Percentiles rank a stretch among this genome's conserved stretches.
Evolutionary conservation across 2,329 filamentous ascomycete genomes (phyloP).

Genomic region (Escovopsis sp.): DNA sequence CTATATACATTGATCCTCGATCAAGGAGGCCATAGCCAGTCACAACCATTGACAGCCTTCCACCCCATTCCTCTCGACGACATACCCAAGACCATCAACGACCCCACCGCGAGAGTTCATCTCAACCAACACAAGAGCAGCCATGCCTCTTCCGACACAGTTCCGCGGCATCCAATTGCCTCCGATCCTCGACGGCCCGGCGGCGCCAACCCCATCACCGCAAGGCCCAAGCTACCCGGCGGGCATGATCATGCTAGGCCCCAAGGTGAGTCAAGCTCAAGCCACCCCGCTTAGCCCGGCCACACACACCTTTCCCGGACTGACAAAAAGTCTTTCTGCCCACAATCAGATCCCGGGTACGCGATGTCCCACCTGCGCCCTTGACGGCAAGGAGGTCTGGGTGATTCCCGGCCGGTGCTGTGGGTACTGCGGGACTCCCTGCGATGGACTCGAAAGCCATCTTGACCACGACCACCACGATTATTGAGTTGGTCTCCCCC

Average conservation of each 20-base stretch:
- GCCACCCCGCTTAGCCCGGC: too few relatives aligned
- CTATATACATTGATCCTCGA: too few relatives aligned
- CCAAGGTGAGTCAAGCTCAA: constrained; percentile 5
- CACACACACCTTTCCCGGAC: background rate
- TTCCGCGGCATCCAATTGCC: constrained; percentile 1
- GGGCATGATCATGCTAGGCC: constrained; percentile 5
- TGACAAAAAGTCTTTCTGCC: too few relatives aligned
- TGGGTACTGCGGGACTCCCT: constrained; percentile 34
- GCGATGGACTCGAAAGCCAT: constrained; percentile 10
- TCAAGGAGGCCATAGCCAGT: too few relatives aligned
- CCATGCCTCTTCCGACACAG: constrained; percentile 3
- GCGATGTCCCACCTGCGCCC: constrained; percentile 35
- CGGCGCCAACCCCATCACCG: background rate
- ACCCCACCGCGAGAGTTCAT: constrained; percentile 3
- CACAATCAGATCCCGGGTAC: constrained; percentile 34
- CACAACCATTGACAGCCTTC: background rate
- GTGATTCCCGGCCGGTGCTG: constrained; percentile 39
- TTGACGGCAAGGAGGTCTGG: constrained; percentile 37
- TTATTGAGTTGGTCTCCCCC: background rate
- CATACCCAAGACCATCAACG: background rate
- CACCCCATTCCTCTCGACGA: background rate
- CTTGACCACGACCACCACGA: background rate
- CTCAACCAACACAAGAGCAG: too few relatives aligned
- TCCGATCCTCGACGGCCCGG: background rate
- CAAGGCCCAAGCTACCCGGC: background rate